Evolutionary conservation across 2,329 filamentous ascomycete species (phyloP).

Genomic region (Microdochium bolleyi): DNA sequence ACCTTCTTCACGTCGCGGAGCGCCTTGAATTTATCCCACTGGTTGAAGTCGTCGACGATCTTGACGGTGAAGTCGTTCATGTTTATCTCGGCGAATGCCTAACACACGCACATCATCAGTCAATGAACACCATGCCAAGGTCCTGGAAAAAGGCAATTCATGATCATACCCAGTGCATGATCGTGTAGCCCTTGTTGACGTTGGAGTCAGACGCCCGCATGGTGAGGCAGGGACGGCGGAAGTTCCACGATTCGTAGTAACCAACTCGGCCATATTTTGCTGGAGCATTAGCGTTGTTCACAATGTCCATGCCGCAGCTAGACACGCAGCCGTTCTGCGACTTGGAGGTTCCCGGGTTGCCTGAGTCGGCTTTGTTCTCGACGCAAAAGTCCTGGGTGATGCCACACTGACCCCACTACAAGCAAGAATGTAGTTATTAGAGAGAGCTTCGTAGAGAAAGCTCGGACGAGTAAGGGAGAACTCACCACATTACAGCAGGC

Average conservation of each 20-base stretch:
- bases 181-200: background rate
- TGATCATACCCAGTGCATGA: background rate
- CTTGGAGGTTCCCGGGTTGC: slow-evolving; percentile 2
- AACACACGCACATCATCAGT: too few relatives aligned
- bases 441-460: too few relatives aligned
- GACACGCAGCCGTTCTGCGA: slow-evolving; percentile 3
- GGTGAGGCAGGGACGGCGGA: background rate
- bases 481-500: background rate
- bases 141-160: too few relatives aligned
- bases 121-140: too few relatives aligned
- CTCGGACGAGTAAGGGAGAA: too few relatives aligned
- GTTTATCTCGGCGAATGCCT: slow-evolving; percentile 1
- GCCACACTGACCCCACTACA: slow-evolving; percentile 21
- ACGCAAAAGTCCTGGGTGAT: slow-evolving; percentile 23
- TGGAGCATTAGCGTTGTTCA: background rate
- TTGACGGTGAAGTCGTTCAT: background rate
- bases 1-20: slow-evolving; percentile 8
- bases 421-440: too few relatives aligned
- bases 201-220: background rate
- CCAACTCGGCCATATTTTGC: background rate
- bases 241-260: slow-evolving; percentile 3
- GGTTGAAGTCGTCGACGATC: slow-evolving; percentile 2
- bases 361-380: slow-evolving; percentile 6
- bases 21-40: slow-evolving; percentile 9
- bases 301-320: slow-evolving; percentile 5